phyloP scores from a whole-genome alignment of 2,329 filamentous ascomycete genomes.

The Ceratocystis destructans region DNA sequence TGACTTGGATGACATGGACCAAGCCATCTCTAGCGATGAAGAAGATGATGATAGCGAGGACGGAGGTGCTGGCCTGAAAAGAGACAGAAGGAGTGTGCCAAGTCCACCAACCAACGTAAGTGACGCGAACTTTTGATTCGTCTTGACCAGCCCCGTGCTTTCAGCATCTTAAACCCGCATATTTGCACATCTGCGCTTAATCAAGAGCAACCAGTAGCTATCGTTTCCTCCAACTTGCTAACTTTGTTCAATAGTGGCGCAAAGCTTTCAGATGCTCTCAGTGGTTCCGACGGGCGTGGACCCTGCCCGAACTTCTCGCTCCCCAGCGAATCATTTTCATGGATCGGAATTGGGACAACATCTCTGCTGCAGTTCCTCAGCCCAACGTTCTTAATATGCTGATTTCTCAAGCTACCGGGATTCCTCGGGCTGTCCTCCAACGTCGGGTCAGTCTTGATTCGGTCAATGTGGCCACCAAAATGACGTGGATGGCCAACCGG shows the following conservation, averaged over 20 bases:
- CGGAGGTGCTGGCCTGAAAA: constrained; percentile 15
- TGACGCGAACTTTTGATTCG: neutral
- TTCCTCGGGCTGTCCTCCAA: constrained; percentile 9
- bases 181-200: too few species aligned
- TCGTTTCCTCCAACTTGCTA: neutral
- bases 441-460: neutral
- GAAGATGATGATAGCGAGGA: constrained; percentile 13
- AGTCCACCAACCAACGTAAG: constrained; percentile 9
- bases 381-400: constrained; percentile 1
- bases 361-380: constrained; percentile 7
- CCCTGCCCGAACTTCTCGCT: constrained; percentile 20
- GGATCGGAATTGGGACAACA: constrained; percentile 16
- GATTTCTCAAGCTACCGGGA: constrained; percentile 9
- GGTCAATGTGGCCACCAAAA: constrained; percentile 21
- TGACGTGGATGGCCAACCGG: constrained; percentile 26
- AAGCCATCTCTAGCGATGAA: neutral
- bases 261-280: constrained; percentile 14
- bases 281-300: constrained; percentile 21
- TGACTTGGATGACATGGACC: constrained; percentile 14
- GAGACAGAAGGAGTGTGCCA: neutral
- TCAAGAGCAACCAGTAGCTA: too few species aligned
- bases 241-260: constrained; percentile 11
- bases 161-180: too few species aligned
- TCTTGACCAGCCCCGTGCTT: too few species aligned
- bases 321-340: constrained; percentile 14